Evolutionary conservation across 176 grass and related monocot species (phyloP).

Genomic region (Raddia distichophylla): DNA sequence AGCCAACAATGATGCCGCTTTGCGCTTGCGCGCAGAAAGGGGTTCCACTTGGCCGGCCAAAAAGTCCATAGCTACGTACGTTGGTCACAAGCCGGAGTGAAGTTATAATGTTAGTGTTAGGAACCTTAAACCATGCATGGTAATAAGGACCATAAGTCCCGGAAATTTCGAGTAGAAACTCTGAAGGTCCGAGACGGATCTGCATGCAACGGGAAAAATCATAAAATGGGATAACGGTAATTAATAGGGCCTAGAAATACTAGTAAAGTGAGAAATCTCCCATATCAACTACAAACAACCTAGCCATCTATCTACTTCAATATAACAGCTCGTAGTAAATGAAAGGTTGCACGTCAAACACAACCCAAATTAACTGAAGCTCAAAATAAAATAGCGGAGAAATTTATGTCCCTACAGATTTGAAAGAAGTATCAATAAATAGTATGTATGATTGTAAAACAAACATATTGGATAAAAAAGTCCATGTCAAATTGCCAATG

Average conservation of each 20-base stretch:
- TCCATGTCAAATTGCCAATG: too few relatives aligned
- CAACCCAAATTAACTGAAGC: too few relatives aligned
- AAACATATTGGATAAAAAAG: too few relatives aligned
- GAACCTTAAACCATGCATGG: not conserved
- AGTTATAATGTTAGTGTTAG: not conserved
- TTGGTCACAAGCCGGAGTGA: constrained; percentile 28
- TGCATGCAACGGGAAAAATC: not conserved
- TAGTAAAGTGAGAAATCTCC: too few relatives aligned
- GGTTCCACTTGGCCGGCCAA: not conserved
- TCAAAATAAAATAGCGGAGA: too few relatives aligned
- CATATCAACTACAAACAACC: too few relatives aligned
- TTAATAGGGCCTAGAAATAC: not conserved
- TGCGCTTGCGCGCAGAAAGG: not conserved
- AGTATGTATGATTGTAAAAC: too few relatives aligned
- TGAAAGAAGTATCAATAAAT: too few relatives aligned
- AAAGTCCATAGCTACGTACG: constrained; percentile 17
- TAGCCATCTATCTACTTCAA: too few relatives aligned
- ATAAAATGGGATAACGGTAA: not conserved
- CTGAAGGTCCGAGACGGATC: not conserved
- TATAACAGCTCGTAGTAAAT: too few relatives aligned
- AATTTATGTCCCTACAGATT: too few relatives aligned
- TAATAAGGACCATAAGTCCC: not conserved
- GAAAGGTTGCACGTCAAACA: too few relatives aligned
- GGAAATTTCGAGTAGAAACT: constrained; percentile 15
- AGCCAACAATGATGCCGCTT: not conserved